phyloP scores from a whole-genome alignment of 2,329 filamentous ascomycete genomes.

The Microdochium nivale region DNA sequence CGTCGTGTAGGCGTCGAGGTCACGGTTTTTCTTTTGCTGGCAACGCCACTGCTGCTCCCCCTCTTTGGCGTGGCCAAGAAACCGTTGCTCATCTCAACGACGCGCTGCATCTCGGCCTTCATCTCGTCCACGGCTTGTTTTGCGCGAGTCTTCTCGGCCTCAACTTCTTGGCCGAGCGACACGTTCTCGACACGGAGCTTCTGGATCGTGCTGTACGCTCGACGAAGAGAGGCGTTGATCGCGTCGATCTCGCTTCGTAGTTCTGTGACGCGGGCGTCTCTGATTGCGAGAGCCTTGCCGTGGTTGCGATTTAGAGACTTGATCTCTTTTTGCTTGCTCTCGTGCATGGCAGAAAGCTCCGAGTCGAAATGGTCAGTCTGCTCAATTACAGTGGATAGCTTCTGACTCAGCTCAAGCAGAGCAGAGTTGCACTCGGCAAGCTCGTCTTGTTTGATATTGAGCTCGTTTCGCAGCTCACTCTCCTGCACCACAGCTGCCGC shows the following conservation, averaged over 20 bases:
- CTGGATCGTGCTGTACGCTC: constrained; percentile 36
- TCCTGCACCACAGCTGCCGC: constrained; percentile 14
- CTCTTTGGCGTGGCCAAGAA: constrained; percentile 27
- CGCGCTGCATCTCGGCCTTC: constrained; percentile 40
- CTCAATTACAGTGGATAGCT: constrained; percentile 31
- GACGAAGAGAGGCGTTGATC: constrained; percentile 30
- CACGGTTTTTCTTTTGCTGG: background rate
- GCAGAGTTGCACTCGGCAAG: constrained; percentile 19
- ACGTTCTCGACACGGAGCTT: constrained; percentile 37
- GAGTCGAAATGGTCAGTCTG: constrained; percentile 27
- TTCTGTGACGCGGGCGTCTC: constrained; percentile 41
- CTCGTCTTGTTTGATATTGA: constrained; percentile 22
- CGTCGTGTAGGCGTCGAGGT: background rate
- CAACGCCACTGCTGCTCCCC: background rate
- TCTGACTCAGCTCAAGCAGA: constrained; percentile 32
- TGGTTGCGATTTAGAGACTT: constrained; percentile 28
- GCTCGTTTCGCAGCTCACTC: constrained; percentile 22
- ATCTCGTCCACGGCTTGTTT: constrained; percentile 38
- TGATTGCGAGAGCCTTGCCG: constrained; percentile 37
- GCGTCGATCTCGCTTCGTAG: constrained; percentile 22
- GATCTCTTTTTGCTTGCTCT: constrained; percentile 14
- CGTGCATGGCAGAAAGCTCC: constrained; percentile 27
- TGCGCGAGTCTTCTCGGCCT: constrained; percentile 29
- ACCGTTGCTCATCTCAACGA: constrained; percentile 35
- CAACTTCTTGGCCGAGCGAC: constrained; percentile 23